Evolutionary conservation across 192 early-diverging fungal genomes (phyloP), one percentile per base, ranked within the genome.

Genomic region (Jimgerdemannia lactiflua): DNA sequence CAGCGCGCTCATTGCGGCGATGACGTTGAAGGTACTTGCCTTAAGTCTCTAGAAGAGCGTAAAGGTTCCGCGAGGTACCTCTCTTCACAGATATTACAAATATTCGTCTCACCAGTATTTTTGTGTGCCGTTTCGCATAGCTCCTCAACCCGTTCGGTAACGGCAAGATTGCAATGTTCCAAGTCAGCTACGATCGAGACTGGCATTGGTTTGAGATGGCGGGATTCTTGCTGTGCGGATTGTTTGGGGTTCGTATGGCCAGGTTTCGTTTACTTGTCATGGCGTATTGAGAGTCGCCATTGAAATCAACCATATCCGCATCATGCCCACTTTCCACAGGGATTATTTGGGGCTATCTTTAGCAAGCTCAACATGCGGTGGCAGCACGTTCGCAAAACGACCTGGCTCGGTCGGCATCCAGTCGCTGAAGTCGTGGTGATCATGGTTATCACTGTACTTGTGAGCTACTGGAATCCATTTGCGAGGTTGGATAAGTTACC

Each of bases 201-300:
- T 99, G 95, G 90, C 94, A 97, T 81, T 82, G 90, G 20, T 98
- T 99, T 79, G 98, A 99, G 85, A 83, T 98, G 74, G 76, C 92
- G 70, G 92, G 93, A 69, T 97, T 95, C 75, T 78, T 96, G 3
- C 54, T 96, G 9, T 88, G 96, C 3, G 98, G 98, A 39, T 78
- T 91, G 2, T 86, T 95, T 70, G 94, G 96, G 11, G 94, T 88
- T 83, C 67, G 88, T 74, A 14, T 29, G 41, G 29, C 44, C 18
- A 20, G 17, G 8, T 43, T 20, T 10, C 2, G 41, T 54, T 64
- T 29, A 9, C 68, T 54, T 39, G 65, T 43, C 11, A 11, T 64
- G 18, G n/a, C n/a, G n/a, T n/a, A n/a, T n/a, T n/a, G n/a, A n/a
- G n/a, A n/a, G 68, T 8, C 4, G 69, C 43, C 9, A 41, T 76